A percentile compares a stretch with the other conserved stretches of the same genome.
Evolutionary conservation across 108 stramenopile genomes (phyloP).

Genomic region (Fistulifera pelliculosa): DNA sequence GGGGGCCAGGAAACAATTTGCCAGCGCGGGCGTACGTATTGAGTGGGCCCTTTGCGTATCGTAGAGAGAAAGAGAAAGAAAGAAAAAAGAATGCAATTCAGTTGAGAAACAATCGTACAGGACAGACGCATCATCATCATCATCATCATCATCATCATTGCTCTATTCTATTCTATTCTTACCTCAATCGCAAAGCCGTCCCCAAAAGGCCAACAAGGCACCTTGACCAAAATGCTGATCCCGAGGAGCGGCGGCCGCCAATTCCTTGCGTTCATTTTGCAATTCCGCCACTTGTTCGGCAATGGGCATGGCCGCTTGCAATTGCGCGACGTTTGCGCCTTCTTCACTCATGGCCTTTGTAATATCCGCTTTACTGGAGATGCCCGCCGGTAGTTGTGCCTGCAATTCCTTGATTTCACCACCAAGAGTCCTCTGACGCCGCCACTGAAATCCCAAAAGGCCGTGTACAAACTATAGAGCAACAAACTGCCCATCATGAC

Average conservation of each 20-base stretch:
- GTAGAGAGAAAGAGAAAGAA: constrained; percentile 7
- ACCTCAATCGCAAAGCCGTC: constrained; percentile 91
- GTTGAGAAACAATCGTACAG: too few relatives aligned
- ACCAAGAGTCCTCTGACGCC: constrained; percentile 82
- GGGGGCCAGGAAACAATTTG: constrained; percentile 97
- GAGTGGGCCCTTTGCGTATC: constrained; percentile 84
- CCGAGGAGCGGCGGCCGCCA: constrained; percentile 41
- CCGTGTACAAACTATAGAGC: constrained; percentile 64
- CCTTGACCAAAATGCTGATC: constrained; percentile 91
- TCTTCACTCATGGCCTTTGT: constrained; percentile 51
- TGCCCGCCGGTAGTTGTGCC: constrained; percentile 44
- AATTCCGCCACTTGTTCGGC: constrained; percentile 52
- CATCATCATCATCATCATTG: too few relatives aligned
- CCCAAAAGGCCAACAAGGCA: constrained; percentile 80
- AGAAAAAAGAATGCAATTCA: too few relatives aligned
- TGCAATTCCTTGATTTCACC: constrained; percentile 75
- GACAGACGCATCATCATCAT: too few relatives aligned
- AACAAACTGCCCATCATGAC: constrained; percentile 72
- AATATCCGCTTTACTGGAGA: constrained; percentile 30
- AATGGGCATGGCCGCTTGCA: constrained; percentile 43
- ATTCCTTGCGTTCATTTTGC: constrained; percentile 71
- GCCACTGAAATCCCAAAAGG: constrained; percentile 89
- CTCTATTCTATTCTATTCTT: constrained; percentile 17
- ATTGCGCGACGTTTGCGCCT: constrained; percentile 23
- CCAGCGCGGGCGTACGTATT: constrained; percentile 95